Evolutionary conservation across 352 stramenopile species (phyloP).

Genomic region (Globisporangium okanoganense): DNA sequence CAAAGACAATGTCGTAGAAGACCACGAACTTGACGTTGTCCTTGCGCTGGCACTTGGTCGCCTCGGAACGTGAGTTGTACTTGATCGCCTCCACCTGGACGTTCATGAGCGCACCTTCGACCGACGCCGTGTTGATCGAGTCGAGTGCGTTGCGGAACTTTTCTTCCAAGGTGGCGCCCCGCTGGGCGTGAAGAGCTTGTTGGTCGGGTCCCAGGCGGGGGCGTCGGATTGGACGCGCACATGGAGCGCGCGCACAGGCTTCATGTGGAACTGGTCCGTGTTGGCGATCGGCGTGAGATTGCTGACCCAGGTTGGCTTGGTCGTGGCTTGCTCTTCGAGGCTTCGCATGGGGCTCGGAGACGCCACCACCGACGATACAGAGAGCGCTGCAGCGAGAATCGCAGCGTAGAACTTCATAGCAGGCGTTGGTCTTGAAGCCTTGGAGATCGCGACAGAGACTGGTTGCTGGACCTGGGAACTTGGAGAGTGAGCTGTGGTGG

Average conservation of each 20-base stretch:
- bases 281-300: constrained; percentile 26
- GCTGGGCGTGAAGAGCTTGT: constrained; percentile 40
- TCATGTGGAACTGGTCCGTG: constrained; percentile 51
- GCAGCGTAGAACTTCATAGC: constrained; percentile 6
- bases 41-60: constrained; percentile 39
- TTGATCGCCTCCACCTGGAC: constrained; percentile 54
- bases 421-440: not conserved
- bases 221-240: constrained; percentile 56
- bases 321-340: constrained; percentile 2
- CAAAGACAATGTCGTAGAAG: constrained; percentile 77
- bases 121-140: constrained; percentile 36
- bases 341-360: not conserved
- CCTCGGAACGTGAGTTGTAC: constrained; percentile 24
- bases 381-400: constrained; percentile 3
- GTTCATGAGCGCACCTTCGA: constrained; percentile 50
- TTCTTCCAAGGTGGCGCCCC: constrained; percentile 25
- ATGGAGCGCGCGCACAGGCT: constrained; percentile 52
- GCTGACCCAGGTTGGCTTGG: constrained; percentile 8
- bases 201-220: constrained; percentile 37
- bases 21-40: constrained; percentile 79
- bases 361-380: not conserved
- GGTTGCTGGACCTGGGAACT: not conserved
- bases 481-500: not conserved
- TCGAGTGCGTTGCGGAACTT: constrained; percentile 34
- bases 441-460: not conserved